Base-by-base conservation (phyloP, 352 stramenopile species). In the Globisporangium iwayamae region DNA sequence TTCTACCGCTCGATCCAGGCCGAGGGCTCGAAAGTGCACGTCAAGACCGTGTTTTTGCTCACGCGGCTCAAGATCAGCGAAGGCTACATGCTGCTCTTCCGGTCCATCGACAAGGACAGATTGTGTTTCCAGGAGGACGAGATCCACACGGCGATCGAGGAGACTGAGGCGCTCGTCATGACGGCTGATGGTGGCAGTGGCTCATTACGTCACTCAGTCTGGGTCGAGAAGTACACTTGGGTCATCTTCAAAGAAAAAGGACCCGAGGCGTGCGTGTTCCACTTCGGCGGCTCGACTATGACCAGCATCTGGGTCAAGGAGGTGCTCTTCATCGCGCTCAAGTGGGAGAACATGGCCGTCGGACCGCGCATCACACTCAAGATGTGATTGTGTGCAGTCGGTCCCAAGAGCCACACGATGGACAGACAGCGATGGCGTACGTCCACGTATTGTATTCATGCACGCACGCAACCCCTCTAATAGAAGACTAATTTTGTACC, bases 191-290 rank as follows among this genome's bases (percentile, higher is more conserved):
- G 32, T 20, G 32, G 63, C 38, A 36, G 32, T 36, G 32, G 63
- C 38, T 55, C 62, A 47, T 2, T 65, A 38, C 65, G 62, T 10
- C 68, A 68, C 14, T 73, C 78, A 20, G 54, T 78, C 34, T 91
- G 82, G 82, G 70, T 81, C 50, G 79, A 89, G 38, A 87, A 82
- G 64, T 83, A 85, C 67, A 81, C 81, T 25, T 90, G 81, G 81
- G 71, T 83, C 16, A 54, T 90, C 50, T 82, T 89, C 65, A 72
- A 78, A 13, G 78, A 85, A 20, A 20, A 32, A 0, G 67, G 72
- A 0, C 57, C 61, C 0, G 60, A 71, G 14, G 56, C 62, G 18
- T 85, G 78, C 48, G 32, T 75, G 14, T 88, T 89, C 55, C 75
- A 89, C 64, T 91, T 91, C 60, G 82, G 82, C 38, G 82, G 82